These are phyloP conservation scores for Chrysopogon serrulatus DNA, from an alignment of 176 grass and related monocot genomes.

Conservation along the genomic window DNA sequence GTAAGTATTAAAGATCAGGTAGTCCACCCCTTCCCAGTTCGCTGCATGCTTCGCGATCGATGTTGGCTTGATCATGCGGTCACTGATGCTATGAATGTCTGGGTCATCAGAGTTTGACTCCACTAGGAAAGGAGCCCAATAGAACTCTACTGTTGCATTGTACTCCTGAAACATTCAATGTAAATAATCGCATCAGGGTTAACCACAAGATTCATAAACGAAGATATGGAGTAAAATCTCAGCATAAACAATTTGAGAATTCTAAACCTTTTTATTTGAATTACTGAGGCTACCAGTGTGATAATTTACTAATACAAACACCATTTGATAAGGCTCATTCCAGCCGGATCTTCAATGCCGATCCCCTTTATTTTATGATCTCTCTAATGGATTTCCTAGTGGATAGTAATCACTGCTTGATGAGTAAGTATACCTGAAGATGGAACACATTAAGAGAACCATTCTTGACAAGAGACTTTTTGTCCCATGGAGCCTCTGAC, in stretches of 20 bases:
- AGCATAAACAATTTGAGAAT: background rate
- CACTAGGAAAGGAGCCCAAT: conserved; percentile 78
- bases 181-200: conserved; percentile 3
- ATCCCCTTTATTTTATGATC: background rate
- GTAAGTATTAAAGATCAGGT: conserved; percentile 78
- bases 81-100: conserved; percentile 53
- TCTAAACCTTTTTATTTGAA: background rate
- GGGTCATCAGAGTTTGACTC: conserved; percentile 88
- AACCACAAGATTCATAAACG: background rate
- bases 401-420: background rate
- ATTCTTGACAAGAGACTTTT: conserved; percentile 73
- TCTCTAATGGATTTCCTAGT: background rate
- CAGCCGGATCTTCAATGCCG: background rate
- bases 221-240: background rate
- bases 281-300: background rate
- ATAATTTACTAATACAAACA: background rate
- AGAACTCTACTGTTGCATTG: conserved; percentile 80
- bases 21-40: conserved; percentile 67
- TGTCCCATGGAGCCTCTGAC: conserved; percentile 40
- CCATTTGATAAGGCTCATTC: background rate
- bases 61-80: conserved; percentile 61
- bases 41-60: conserved; percentile 52
- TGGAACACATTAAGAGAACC: conserved; percentile 60
- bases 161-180: conserved; percentile 53
- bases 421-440: conserved; percentile 37